These are phyloP conservation scores for Exserohilum turcica DNA, from an alignment of 2,329 filamentous ascomycete genomes.

Conservation along the genomic window DNA sequence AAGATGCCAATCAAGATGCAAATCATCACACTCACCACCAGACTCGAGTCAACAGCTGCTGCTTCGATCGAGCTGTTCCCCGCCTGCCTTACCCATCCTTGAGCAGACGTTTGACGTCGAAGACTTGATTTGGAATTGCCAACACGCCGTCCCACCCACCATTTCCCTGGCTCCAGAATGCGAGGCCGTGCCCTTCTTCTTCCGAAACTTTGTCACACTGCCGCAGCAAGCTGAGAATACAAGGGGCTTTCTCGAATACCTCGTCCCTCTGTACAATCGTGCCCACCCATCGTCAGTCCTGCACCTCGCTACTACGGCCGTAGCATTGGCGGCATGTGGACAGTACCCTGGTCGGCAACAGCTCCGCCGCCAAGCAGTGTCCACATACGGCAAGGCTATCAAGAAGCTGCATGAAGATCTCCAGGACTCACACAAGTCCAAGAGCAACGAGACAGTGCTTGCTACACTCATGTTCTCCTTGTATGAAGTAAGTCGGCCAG, in stretches of 20 bases:
- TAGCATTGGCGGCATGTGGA: constrained; percentile 46
- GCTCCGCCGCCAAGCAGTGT: constrained; percentile 42
- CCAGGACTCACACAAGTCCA: constrained; percentile 42
- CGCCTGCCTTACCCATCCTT: constrained; percentile 19
- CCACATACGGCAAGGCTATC: constrained; percentile 47
- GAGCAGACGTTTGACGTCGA: constrained; percentile 30
- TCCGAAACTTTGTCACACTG: constrained; percentile 48
- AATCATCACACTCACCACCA: constrained; percentile 16
- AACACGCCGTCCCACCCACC: constrained; percentile 31
- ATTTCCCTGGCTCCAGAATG: constrained; percentile 42
- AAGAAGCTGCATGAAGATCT: constrained; percentile 45
- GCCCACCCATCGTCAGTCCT: constrained; percentile 44
- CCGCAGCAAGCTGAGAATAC: constrained; percentile 47
- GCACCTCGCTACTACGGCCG: constrained; percentile 48
- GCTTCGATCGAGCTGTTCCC: constrained; percentile 21
- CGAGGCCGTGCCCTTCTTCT: constrained; percentile 50
- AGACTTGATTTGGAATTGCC: constrained; percentile 39
- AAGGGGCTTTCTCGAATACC: constrained; percentile 47
- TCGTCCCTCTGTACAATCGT: constrained; percentile 47
- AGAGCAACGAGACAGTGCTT: constrained; percentile 48
- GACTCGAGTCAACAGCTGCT: constrained; percentile 27
- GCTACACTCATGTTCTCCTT: constrained; percentile 49
- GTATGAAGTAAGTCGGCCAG: constrained; percentile 46
- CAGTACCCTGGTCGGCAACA: constrained; percentile 46
- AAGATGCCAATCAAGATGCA: no score